These are phyloP conservation scores for Colletotrichum salicis DNA, from an alignment of 2,329 filamentous ascomycete genomes.

Conservation along the genomic window DNA sequence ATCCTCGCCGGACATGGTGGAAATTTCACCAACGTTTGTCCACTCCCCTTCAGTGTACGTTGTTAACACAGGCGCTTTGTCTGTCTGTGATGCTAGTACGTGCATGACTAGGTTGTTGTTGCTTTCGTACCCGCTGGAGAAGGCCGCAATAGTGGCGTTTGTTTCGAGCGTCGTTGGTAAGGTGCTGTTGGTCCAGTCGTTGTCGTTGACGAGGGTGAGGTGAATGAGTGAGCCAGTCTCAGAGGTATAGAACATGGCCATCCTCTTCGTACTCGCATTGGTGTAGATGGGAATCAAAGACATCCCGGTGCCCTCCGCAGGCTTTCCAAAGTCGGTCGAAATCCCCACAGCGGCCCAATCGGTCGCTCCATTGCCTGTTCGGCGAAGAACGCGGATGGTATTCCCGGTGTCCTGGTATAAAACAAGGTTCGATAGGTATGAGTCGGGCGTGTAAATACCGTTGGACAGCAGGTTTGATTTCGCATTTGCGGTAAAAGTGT, in stretches of 20 bases:
- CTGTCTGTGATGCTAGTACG: conserved; percentile 14
- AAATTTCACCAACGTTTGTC: conserved; percentile 9
- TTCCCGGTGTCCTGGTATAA: conserved; percentile 29
- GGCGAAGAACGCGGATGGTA: conserved; percentile 19
- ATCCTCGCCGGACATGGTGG: conserved; percentile 23
- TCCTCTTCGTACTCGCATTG: neutral
- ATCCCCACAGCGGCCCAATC: conserved; percentile 23
- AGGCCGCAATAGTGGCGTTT: conserved; percentile 21
- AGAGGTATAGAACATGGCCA: conserved; percentile 27
- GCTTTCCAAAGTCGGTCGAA: conserved; percentile 22
- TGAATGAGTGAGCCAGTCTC: conserved; percentile 12
- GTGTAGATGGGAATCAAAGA: conserved; percentile 29
- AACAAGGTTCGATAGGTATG: conserved; percentile 26
- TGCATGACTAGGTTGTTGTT: conserved; percentile 29
- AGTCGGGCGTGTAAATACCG: conserved; percentile 21
- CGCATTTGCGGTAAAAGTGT: conserved; percentile 14
- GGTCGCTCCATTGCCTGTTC: conserved; percentile 8
- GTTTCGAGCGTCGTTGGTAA: conserved; percentile 18
- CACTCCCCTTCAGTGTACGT: conserved; percentile 24
- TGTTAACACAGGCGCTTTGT: conserved; percentile 3
- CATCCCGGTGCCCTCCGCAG: conserved; percentile 14
- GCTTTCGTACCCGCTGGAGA: conserved; percentile 28
- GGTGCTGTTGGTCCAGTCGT: conserved; percentile 19
- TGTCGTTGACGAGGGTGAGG: conserved; percentile 10
- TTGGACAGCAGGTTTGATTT: conserved; percentile 28